These are phyloP conservation scores for Hypericum perforatum DNA, from an alignment of 345 rosid species.

Conservation along the genomic window DNA sequence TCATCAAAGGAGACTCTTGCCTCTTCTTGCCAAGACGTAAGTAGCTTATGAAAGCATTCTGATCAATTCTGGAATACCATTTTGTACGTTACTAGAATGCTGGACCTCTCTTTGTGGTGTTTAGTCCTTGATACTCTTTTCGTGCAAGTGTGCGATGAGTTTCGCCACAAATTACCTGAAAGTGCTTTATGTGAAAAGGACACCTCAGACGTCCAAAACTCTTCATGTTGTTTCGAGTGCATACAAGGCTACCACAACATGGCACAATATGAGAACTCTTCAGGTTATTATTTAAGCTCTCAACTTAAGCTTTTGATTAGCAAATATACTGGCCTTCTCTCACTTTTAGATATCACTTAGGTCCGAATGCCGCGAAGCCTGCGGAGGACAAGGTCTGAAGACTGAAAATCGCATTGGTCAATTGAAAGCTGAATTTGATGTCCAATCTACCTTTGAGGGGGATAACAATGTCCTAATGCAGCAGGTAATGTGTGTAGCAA, in stretches of 20 bases:
- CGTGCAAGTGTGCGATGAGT: constrained; percentile 65
- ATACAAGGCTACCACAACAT: constrained; percentile 59
- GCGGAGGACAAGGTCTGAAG: constrained; percentile 93
- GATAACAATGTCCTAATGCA: constrained; percentile 91
- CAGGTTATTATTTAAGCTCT: constrained; percentile 42
- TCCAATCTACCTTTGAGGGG: constrained; percentile 90
- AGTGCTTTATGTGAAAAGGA: constrained; percentile 60
- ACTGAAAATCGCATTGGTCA: constrained; percentile 85
- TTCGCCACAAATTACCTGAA: constrained; percentile 74
- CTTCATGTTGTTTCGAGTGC: constrained; percentile 83
- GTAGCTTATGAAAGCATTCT: constrained; percentile 10
- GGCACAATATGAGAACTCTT: constrained; percentile 95
- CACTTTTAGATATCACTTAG: not conserved
- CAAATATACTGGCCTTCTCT: not conserved
- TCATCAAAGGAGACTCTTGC: constrained; percentile 85
- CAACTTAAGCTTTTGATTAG: not conserved
- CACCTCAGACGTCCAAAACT: constrained; percentile 64
- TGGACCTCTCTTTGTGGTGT: not conserved
- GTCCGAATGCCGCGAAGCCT: constrained; percentile 89
- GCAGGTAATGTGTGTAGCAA: constrained; percentile 42
- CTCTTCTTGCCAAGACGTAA: constrained; percentile 91
- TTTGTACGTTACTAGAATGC: constrained; percentile 3
- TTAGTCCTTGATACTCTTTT: not conserved
- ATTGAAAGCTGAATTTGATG: constrained; percentile 76
- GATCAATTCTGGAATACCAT: not conserved